Percentiles rank a stretch among this genome's conserved stretches.
phyloP scores from a whole-genome alignment of 352 stramenopile species.

The Pythium periplocum region DNA sequence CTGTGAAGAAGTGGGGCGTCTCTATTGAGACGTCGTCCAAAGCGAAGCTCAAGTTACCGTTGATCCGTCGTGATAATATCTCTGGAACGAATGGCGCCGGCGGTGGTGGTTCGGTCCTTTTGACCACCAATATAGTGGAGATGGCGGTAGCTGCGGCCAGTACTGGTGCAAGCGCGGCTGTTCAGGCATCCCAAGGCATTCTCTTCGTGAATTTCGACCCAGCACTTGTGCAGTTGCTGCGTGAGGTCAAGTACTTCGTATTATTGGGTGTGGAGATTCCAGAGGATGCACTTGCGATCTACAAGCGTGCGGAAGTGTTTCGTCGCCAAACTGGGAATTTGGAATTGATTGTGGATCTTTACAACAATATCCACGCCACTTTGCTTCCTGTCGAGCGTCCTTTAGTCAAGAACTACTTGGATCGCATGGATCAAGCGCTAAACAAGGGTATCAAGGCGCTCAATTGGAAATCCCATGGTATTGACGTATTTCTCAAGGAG shows the following conservation, averaged over 20 bases:
- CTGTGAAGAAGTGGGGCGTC: conserved; percentile 73
- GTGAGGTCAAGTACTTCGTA: conserved; percentile 94
- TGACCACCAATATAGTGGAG: conserved; percentile 1
- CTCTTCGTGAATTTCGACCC: conserved; percentile 91
- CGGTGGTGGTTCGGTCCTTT: not conserved
- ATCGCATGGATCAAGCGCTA: conserved; percentile 88
- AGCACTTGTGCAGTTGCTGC: conserved; percentile 84
- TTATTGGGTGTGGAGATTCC: conserved; percentile 87
- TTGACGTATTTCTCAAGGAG: conserved; percentile 90
- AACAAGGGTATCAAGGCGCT: conserved; percentile 86
- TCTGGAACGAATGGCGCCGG: not conserved
- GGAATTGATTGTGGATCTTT: conserved; percentile 91
- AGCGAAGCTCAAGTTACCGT: conserved; percentile 81
- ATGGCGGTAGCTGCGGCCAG: conserved; percentile 5
- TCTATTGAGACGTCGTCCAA: conserved; percentile 80
- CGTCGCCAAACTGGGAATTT: conserved; percentile 88
- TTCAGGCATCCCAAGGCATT: conserved; percentile 9
- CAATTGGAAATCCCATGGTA: conserved; percentile 93
- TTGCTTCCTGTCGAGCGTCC: conserved; percentile 87
- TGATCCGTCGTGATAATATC: conserved; percentile 58
- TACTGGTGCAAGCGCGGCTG: not conserved
- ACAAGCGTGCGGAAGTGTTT: conserved; percentile 90
- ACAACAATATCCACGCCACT: conserved; percentile 88
- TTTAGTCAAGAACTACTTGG: conserved; percentile 84
- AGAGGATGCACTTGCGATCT: conserved; percentile 87